Conservation (phyloP, 345 rosid species). For the Corchorus olitorius region DNA sequence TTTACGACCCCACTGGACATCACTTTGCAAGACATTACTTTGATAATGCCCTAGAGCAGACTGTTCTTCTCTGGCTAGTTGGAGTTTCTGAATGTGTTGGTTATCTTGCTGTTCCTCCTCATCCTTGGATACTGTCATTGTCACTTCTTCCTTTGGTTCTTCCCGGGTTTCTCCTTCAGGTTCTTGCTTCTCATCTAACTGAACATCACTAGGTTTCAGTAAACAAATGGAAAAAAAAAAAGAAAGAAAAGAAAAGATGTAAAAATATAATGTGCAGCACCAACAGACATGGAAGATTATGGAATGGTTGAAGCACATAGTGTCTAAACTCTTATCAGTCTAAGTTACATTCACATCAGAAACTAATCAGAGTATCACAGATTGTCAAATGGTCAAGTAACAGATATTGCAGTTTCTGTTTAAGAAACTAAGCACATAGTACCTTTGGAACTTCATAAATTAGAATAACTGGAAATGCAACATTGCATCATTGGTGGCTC, state of each 20-base stretch:
- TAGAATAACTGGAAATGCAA: neutral
- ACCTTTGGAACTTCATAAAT: neutral
- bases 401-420: conserved; percentile 10
- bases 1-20: conserved; percentile 70
- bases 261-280: neutral
- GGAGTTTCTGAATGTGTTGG: conserved; percentile 20
- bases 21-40: conserved; percentile 37
- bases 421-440: neutral
- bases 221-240: neutral
- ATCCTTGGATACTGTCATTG: neutral
- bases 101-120: conserved; percentile 26
- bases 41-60: conserved; percentile 18
- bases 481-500: neutral
- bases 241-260: neutral
- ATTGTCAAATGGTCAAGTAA: neutral
- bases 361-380: neutral
- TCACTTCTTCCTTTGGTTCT: conserved; percentile 23
- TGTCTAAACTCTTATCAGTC: neutral
- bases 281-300: neutral
- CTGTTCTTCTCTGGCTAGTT: conserved; percentile 30
- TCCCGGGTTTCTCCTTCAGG: conserved; percentile 12
- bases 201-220: conserved; percentile 24
- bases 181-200: conserved; percentile 48
- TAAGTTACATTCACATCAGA: neutral
- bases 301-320: neutral